phyloP scores from a whole-genome alignment of 768 basidiomycete species.

The Trametes punicea region DNA sequence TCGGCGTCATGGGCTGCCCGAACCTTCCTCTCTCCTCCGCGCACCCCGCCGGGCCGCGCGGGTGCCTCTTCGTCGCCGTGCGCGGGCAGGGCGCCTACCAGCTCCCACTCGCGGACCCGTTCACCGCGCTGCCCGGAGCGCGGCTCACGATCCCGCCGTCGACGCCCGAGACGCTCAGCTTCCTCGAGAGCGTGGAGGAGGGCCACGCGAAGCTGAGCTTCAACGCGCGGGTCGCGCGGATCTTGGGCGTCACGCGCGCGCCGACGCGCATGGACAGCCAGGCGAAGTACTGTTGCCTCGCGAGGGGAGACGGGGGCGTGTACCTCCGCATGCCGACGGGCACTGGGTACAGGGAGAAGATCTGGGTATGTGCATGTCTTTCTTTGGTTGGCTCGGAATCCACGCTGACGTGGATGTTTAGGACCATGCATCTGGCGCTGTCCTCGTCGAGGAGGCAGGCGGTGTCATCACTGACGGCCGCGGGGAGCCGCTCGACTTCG shows the following conservation, averaged over 20 bases:
- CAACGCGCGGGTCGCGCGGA: conserved; percentile 65
- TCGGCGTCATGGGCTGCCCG: conserved; percentile 69
- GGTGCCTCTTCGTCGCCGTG: conserved; percentile 85
- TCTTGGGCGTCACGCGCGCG: conserved; percentile 60
- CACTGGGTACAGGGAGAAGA: conserved; percentile 84
- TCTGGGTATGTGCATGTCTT: conserved; percentile 64
- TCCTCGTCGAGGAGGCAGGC: conserved; percentile 87
- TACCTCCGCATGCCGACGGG: conserved; percentile 81
- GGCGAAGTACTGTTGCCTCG: conserved; percentile 88
- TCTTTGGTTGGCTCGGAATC: neutral
- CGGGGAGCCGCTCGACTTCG: conserved; percentile 79
- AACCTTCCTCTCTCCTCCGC: conserved; percentile 67
- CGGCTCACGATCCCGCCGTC: conserved; percentile 53
- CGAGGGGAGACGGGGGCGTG: conserved; percentile 79
- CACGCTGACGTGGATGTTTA: conserved; percentile 26
- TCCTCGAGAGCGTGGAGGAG: conserved; percentile 91
- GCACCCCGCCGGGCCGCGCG: conserved; percentile 57
- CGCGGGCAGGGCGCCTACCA: conserved; percentile 82
- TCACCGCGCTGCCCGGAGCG: conserved; percentile 40
- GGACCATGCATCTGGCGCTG: conserved; percentile 88
- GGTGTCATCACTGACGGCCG: conserved; percentile 84
- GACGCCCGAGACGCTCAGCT: conserved; percentile 47
- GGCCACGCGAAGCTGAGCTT: conserved; percentile 87
- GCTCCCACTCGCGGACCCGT: conserved; percentile 51
- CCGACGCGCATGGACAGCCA: conserved; percentile 93